Evolutionary conservation across 176 grass and related monocot genomes (phyloP).

Genomic region (Oryza meridionalis): DNA sequence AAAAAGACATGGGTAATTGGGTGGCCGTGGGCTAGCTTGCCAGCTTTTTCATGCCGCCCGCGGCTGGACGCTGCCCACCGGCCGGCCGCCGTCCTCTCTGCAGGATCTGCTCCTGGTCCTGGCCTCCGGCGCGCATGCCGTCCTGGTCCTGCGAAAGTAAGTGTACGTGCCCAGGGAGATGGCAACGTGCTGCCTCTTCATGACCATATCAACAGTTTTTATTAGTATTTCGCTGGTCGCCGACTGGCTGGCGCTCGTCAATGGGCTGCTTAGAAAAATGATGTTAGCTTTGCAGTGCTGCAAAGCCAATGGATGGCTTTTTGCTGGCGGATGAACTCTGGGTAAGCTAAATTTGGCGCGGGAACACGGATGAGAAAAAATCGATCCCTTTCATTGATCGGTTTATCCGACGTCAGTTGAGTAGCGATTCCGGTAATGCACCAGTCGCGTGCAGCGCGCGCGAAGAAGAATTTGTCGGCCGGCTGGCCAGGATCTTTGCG

Average conservation of each 20-base stretch:
- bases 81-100: background rate
- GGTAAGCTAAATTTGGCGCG: no score
- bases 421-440: background rate
- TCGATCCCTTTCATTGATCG: background rate
- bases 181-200: no score
- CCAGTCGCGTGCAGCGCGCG: background rate
- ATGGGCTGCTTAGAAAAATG: background rate
- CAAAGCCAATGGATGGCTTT: no score
- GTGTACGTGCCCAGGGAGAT: background rate
- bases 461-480: background rate
- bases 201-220: background rate
- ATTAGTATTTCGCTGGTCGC: background rate
- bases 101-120: background rate
- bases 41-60: constrained; percentile 37
- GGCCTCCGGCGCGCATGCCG: background rate
- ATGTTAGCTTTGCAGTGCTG: background rate
- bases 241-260: background rate
- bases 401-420: background rate
- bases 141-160: background rate
- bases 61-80: background rate
- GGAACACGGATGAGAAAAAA: no score
- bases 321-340: no score
- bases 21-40: background rate
- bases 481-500: background rate
- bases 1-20: constrained; percentile 14